Evolutionary conservation across 208 protist genomes (phyloP).

Genomic region (Acanthamoeba healyi): DNA sequence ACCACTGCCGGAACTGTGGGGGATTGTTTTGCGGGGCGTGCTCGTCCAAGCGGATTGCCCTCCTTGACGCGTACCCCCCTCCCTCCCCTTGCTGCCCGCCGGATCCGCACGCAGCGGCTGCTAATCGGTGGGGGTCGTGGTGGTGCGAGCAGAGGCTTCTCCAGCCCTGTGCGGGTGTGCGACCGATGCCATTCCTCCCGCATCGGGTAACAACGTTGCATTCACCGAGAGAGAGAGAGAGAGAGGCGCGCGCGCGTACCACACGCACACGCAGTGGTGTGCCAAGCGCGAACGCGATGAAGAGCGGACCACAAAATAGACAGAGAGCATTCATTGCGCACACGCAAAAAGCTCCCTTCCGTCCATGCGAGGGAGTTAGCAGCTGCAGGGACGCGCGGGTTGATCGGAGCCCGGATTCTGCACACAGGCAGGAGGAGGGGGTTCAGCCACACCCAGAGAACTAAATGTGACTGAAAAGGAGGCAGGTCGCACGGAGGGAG

Average conservation of each 20-base stretch:
- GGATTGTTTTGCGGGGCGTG: slow-evolving; percentile 50
- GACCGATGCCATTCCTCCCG: slow-evolving; percentile 22
- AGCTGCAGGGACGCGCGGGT: not conserved
- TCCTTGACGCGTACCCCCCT: slow-evolving; percentile 8
- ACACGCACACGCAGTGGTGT: too few species aligned
- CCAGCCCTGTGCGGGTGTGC: slow-evolving; percentile 38
- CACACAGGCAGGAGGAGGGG: not conserved
- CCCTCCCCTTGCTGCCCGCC: not conserved
- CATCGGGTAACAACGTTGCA: too few species aligned
- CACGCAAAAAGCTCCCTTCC: too few species aligned
- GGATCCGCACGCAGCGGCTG: not conserved
- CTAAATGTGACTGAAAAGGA: too few species aligned
- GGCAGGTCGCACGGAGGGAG: not conserved
- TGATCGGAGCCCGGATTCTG: not conserved
- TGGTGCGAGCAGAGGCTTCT: not conserved
- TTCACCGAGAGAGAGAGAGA: too few species aligned
- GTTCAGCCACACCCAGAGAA: not conserved
- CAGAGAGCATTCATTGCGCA: too few species aligned
- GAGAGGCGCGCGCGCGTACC: too few species aligned
- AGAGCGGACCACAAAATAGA: too few species aligned
- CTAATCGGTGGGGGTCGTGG: too few species aligned
- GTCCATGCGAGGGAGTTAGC: not conserved
- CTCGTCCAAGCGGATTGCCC: slow-evolving; percentile 13
- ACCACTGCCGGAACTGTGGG: slow-evolving; percentile 63
- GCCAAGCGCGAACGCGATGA: too few species aligned